Percentiles rank a stretch among this genome's conserved stretches.
Evolutionary conservation across 768 basidiomycete species (phyloP).

Genomic region (Wakefieldia striispora): DNA sequence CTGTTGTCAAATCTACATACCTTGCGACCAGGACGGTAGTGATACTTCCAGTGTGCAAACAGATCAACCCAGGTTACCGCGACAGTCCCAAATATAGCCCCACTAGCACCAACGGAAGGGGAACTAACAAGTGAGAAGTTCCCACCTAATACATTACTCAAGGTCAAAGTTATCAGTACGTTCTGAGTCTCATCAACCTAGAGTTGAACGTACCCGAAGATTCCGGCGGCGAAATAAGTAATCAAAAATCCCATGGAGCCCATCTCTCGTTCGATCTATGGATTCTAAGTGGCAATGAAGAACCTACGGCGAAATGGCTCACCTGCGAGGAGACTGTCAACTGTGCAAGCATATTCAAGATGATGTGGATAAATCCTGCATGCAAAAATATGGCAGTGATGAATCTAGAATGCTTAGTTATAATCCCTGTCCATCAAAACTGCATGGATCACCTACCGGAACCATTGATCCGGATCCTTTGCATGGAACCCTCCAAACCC

Average conservation of each 20-base stretch:
- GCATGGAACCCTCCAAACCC: conserved; percentile 75
- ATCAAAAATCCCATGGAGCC: conserved; percentile 82
- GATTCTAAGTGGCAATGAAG: background rate
- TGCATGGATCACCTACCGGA: conserved; percentile 37
- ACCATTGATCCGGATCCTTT: conserved; percentile 52
- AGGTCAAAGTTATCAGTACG: background rate
- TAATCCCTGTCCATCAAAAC: conserved; percentile 47
- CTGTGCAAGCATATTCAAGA: conserved; percentile 90
- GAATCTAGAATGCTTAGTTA: conserved; percentile 48
- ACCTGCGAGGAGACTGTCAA: conserved; percentile 77
- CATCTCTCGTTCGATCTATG: conserved; percentile 89
- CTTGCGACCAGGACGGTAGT: conserved; percentile 77
- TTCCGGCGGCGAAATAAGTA: conserved; percentile 86
- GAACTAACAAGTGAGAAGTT: conserved; percentile 89
- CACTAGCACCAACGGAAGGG: conserved; percentile 89
- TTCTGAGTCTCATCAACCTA: background rate
- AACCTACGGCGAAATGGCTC: conserved; percentile 3
- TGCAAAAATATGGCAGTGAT: conserved; percentile 90
- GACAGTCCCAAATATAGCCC: conserved; percentile 87
- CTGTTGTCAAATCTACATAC: conserved; percentile 36
- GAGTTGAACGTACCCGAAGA: conserved; percentile 67
- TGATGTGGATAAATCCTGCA: conserved; percentile 91
- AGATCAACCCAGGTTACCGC: conserved; percentile 89
- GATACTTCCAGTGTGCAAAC: conserved; percentile 88
- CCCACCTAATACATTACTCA: conserved; percentile 82